Conservation (phyloP, 805 yeast genomes). For the Candida andamanensis region DNA sequence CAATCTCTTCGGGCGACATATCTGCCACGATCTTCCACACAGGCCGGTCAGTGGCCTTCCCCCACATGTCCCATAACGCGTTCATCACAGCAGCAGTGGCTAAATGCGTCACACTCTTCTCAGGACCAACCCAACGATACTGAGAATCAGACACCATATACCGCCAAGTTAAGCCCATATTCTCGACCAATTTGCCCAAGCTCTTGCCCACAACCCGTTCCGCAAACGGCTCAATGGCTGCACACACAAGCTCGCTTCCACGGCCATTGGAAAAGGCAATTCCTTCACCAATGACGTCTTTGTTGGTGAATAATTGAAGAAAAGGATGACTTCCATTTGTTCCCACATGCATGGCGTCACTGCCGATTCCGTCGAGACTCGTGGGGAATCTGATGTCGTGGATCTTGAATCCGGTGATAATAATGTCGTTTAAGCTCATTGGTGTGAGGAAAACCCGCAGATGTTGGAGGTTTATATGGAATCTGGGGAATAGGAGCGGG, state of each 20-base stretch:
- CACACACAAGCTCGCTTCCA: constrained; percentile 11
- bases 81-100: constrained; percentile 38
- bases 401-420: constrained; percentile 23
- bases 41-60: constrained; percentile 30
- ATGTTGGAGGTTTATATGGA: no score
- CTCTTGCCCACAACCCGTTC: constrained; percentile 28
- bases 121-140: constrained; percentile 44
- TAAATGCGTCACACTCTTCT: constrained; percentile 37
- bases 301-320: constrained; percentile 24
- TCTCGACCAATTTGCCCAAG: constrained; percentile 24
- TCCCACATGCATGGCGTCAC: constrained; percentile 38
- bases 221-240: constrained; percentile 33
- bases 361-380: constrained; percentile 33
- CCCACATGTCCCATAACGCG: constrained; percentile 43
- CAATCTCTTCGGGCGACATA: constrained; percentile 37
- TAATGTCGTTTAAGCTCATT: constrained; percentile 6
- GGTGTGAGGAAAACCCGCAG: no score
- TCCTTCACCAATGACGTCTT: constrained; percentile 30
- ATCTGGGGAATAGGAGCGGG: no score
- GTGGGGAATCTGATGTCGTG: constrained; percentile 36
- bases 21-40: constrained; percentile 40
- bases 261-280: constrained; percentile 29
- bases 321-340: constrained; percentile 41
- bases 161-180: constrained; percentile 39
- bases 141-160: constrained; percentile 36